Conservation (phyloP, 331 rosid species). For the Pyracantha coccinea region DNA sequence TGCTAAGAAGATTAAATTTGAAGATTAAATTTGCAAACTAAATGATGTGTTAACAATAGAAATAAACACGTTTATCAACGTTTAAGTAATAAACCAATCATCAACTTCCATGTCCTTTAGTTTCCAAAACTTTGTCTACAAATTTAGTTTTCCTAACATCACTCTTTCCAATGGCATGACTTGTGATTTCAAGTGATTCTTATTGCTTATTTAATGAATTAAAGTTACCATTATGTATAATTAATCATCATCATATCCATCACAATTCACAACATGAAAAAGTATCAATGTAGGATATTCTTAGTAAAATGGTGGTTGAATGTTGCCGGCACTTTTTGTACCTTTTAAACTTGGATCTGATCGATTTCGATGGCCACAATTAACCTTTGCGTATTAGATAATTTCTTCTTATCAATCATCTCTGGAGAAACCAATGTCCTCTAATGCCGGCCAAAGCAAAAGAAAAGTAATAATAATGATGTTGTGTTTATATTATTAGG, state of each 20-base stretch:
- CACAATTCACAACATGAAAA: slow-evolving; percentile 23
- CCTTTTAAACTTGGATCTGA: not conserved
- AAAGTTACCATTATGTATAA: slow-evolving; percentile 19
- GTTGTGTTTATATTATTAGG: slow-evolving; percentile 26
- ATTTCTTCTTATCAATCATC: not conserved
- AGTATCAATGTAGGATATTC: not conserved
- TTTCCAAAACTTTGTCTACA: too few relatives aligned
- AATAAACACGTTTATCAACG: too few relatives aligned
- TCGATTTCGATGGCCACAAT: not conserved
- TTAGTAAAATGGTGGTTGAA: slow-evolving; percentile 32
- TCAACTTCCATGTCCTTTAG: too few relatives aligned
- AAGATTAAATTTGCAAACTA: too few relatives aligned
- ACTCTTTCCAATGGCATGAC: too few relatives aligned
- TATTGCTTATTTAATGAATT: slow-evolving; percentile 23
- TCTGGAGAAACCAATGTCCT: not conserved
- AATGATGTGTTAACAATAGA: too few relatives aligned
- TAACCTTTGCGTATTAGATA: not conserved
- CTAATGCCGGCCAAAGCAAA: not conserved
- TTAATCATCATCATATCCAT: slow-evolving; percentile 17
- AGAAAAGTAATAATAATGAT: not conserved
- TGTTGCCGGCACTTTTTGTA: not conserved
- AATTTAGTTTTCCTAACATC: too few relatives aligned
- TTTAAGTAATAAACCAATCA: too few relatives aligned
- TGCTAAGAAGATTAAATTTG: fast-evolving
- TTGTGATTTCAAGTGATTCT: slow-evolving; percentile 14